A percentile compares a stretch with the other conserved stretches of the same genome.
Conservation (phyloP, 2,329 filamentous ascomycete species). For the Trichoderma sp. region DNA sequence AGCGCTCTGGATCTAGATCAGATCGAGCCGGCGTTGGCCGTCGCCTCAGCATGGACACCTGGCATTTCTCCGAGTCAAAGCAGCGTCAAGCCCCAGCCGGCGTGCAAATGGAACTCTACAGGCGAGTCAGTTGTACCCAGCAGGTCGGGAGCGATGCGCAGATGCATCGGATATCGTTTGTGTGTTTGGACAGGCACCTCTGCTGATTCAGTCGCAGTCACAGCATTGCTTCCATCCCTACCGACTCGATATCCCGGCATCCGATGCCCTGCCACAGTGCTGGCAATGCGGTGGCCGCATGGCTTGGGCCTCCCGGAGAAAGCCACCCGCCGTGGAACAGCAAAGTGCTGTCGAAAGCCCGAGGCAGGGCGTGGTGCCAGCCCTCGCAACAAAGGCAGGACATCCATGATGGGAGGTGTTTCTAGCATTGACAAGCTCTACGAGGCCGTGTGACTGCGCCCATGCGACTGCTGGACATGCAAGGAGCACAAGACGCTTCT, state of each 20-base stretch:
- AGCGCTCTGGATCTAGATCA: background rate
- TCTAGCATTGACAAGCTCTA: too few species aligned
- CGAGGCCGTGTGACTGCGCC: slow-evolving; percentile 29
- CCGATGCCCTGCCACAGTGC: background rate
- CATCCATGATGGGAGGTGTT: slow-evolving; percentile 3
- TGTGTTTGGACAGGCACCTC: background rate
- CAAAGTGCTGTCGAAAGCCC: background rate
- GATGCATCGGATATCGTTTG: background rate
- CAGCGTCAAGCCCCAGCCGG: background rate
- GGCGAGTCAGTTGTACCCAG: background rate
- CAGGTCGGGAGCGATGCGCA: background rate
- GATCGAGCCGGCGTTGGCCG: background rate
- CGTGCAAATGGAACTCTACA: slow-evolving; percentile 2
- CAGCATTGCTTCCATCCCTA: background rate
- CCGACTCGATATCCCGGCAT: background rate
- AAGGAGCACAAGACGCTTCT: slow-evolving; percentile 13
- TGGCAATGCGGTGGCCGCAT: background rate
- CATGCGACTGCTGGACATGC: background rate
- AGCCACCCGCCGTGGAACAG: slow-evolving; percentile 5
- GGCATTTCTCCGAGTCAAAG: background rate
- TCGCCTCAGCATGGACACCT: background rate
- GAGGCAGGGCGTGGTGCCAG: background rate
- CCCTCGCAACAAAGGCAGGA: background rate
- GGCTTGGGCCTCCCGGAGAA: background rate
- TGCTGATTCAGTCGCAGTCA: background rate